A percentile compares a stretch with the other conserved stretches of the same genome.
Evolutionary conservation across 192 early-diverging fungal species (phyloP).

Genomic region (Tieghemiomyces parasiticus): DNA sequence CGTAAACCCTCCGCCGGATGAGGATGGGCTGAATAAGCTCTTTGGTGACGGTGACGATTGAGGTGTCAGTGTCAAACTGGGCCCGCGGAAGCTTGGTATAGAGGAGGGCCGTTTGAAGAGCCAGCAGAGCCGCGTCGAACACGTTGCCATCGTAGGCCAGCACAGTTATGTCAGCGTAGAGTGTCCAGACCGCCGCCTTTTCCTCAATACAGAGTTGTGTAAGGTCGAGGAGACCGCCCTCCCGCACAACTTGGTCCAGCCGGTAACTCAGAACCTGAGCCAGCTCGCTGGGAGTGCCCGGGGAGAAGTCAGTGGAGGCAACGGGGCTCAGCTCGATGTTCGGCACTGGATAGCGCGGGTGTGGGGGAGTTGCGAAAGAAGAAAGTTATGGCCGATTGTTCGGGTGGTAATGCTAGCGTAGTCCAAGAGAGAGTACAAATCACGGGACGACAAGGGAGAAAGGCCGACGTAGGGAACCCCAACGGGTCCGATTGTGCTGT

Average conservation of each 20-base stretch:
- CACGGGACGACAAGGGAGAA: too few species aligned
- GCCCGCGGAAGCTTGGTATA: slow-evolving; percentile 60
- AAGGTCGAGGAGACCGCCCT: slow-evolving; percentile 17
- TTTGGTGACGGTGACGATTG: slow-evolving; percentile 40
- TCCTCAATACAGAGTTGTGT: slow-evolving; percentile 57
- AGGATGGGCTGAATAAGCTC: slow-evolving; percentile 24
- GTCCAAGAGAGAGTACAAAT: too few species aligned
- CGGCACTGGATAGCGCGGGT: too few species aligned
- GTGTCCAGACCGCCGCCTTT: slow-evolving; percentile 68
- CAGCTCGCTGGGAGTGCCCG: slow-evolving; percentile 70
- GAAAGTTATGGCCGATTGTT: too few species aligned
- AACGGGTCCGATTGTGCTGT: too few species aligned
- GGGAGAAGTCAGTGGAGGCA: slow-evolving; percentile 65
- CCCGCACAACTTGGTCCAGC: slow-evolving; percentile 47
- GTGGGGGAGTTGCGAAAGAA: too few species aligned
- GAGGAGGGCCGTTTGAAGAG: slow-evolving; percentile 60
- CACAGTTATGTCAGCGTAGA: slow-evolving; percentile 82
- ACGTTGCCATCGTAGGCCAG: slow-evolving; percentile 84
- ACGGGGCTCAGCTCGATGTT: slow-evolving; percentile 89
- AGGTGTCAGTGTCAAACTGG: slow-evolving; percentile 42
- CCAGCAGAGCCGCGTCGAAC: slow-evolving; percentile 68
- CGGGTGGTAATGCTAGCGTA: too few species aligned
- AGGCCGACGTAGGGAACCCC: too few species aligned
- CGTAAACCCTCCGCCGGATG: slow-evolving; percentile 30
- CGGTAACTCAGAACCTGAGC: slow-evolving; percentile 71